These are phyloP conservation scores for Elaeis oleifera DNA, from an alignment of 202 grass and related monocot species.

Conservation along the genomic window DNA sequence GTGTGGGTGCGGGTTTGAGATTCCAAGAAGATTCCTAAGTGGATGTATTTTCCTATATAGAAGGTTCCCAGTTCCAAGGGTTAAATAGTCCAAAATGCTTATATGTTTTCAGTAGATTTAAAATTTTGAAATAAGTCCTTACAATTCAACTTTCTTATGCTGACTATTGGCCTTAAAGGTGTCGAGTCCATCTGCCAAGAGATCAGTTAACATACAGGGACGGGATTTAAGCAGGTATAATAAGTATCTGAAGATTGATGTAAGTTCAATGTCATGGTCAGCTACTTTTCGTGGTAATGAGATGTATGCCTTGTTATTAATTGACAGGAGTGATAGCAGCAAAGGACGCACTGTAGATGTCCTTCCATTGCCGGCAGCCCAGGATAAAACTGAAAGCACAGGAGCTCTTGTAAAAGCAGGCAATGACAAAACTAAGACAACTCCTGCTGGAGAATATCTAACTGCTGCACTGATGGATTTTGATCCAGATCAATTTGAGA, in stretches of 20 bases:
- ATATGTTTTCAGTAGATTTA: too few species aligned
- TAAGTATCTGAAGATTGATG: not conserved
- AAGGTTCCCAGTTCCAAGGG: too few species aligned
- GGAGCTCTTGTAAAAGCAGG: conserved; percentile 84
- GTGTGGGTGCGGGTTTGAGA: too few species aligned
- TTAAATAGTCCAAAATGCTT: too few species aligned
- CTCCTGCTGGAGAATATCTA: conserved; percentile 94
- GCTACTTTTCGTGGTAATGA: conserved; percentile 9
- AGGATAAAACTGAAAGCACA: conserved; percentile 61
- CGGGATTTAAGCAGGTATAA: conserved; percentile 66
- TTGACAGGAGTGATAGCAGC: conserved; percentile 52
- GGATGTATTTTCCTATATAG: too few species aligned
- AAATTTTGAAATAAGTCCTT: too few species aligned
- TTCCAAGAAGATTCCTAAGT: too few species aligned
- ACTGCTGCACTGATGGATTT: conserved; percentile 90
- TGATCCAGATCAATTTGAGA: conserved; percentile 87
- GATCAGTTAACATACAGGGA: conserved; percentile 36
- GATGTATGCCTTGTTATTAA: conserved; percentile 11
- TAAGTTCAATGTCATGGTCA: not conserved
- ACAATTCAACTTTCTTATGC: conserved; percentile 10
- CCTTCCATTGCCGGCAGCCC: conserved; percentile 24
- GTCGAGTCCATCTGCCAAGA: conserved; percentile 59
- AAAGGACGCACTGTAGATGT: conserved; percentile 42
- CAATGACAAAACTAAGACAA: conserved; percentile 78
- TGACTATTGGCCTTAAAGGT: conserved; percentile 41